Base-by-base conservation (phyloP, 768 basidiomycete species). In the Daedalea quercina region DNA sequence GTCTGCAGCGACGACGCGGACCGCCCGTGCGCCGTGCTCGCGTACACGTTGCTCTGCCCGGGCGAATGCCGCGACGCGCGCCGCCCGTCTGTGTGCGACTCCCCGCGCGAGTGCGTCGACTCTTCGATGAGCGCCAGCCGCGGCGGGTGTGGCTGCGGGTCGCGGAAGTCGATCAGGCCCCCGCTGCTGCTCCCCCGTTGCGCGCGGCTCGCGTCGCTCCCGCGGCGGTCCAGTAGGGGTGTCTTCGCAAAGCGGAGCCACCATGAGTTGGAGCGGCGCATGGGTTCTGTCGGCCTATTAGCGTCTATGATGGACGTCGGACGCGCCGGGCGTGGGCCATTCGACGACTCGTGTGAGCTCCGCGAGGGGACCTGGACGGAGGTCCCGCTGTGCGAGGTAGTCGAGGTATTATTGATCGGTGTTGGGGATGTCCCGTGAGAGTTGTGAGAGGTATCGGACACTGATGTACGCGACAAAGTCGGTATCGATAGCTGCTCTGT, bases 121-220 rank as follows among this genome's bases (percentile, higher is more conserved):
- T 87, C 80, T 51, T 80, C 76, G 49, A 87, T 81, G 3, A 92
- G 73, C 74, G 73, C 0, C 72, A 55, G 45, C 3, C 57, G 73
- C n/a, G 90, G 90, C 3, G 80, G 80, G 28, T 31, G 28, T 1
- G 90, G 87, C 48, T 84, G 82, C 0, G 92, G 91, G 67, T 94
- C 91, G 20, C 87, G 79, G 62, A 93, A 79, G 20, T 89, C 84
- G 11, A 63, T 60, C 63, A 51, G 68, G 4, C 28, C 28, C 6
- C 28, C 11, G 11, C 28, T 31, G 28, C 28, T 31, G 28, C 28
- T 31, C 11, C 55, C 51, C 9, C 54, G 52, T 31, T 23, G 41
- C 44, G 54, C 43, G 3, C 56, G 47, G 58, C 53, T 55, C 37
- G 57, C 68, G 51, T 73, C 72, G 59, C 75, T 81, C 11, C 68